These are phyloP conservation scores for Chenopodium album DNA, from an alignment of 148 eudicot species.

Conservation along the genomic window DNA sequence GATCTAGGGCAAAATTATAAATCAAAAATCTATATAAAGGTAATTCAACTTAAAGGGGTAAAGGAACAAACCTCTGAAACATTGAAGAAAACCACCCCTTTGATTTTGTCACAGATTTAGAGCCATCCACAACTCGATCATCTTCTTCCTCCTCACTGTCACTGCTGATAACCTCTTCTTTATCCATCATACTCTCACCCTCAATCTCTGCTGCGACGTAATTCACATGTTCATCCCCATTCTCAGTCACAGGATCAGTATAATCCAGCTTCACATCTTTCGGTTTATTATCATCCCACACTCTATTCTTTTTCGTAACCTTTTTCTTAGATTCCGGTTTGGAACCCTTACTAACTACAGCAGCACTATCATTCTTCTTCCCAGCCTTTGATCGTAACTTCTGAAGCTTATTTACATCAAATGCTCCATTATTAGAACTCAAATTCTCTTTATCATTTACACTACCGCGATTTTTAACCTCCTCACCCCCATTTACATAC, in stretches of 20 bases:
- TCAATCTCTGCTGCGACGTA: constrained; percentile 40
- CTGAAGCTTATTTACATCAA: constrained; percentile 90
- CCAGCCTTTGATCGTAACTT: constrained; percentile 69
- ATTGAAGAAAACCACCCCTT: constrained; percentile 94
- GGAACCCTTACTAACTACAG: constrained; percentile 45
- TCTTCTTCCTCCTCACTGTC: constrained; percentile 79
- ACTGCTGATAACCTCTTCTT: constrained; percentile 85
- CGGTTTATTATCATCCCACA: constrained; percentile 81
- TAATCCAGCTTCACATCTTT: constrained; percentile 69
- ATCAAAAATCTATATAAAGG: background rate
- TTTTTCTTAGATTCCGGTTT: constrained; percentile 76
- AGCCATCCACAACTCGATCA: constrained; percentile 45
- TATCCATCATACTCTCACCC: constrained; percentile 98
- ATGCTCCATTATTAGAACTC: constrained; percentile 60
- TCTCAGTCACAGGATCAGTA: constrained; percentile 72
- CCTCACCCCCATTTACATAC: constrained; percentile 45
- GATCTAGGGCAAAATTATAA: background rate
- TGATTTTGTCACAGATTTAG: constrained; percentile 59
- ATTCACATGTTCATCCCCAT: constrained; percentile 49
- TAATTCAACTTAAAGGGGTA: background rate
- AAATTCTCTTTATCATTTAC: constrained; percentile 63
- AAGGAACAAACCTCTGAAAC: constrained; percentile 70
- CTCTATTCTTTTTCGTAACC: constrained; percentile 78
- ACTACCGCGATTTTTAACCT: constrained; percentile 30
- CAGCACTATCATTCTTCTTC: constrained; percentile 64